Base-by-base conservation (phyloP, 1,139 yeast species). In the Pichia sp. region DNA sequence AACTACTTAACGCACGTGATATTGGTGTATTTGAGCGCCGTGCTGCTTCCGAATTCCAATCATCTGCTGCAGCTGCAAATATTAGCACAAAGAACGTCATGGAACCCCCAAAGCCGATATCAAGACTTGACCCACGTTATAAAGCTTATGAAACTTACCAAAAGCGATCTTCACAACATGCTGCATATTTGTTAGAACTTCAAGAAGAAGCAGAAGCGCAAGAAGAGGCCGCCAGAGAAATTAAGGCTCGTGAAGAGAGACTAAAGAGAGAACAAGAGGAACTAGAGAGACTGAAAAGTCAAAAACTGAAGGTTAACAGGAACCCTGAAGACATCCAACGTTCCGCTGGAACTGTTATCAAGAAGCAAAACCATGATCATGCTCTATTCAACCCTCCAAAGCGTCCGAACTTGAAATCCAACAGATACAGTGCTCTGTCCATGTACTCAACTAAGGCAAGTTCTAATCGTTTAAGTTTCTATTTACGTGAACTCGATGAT, bases 391-490 rank as follows among this genome's bases (percentile, higher is more conserved):
- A 11, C 4, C 35, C 35, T 18, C 34, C 38, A 10, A 40, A 26
- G 22, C 12, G 12, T 8, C 19, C 35, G 14, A 33, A 41, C 18
- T 29, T 78, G 74, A 29, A 69, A 28, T 38, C 69, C 37, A 80
- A 77, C 59, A 68, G 91, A 50, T 63, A 79, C 34, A 77, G 86
- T 16, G 82, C 80, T 10, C 58, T 81, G 35, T 77, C 87, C 1
- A 63, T 79, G 59, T 77, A 78, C 48, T 79, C 87, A 1, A 75
- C 87, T 3, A 77, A 70, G 44, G 75, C 69, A 38, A 77, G 86
- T 0, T 79, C 72, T 48, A 70, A 69, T 29, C 79, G 80, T 51
- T 64, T 80, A 53, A 74, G 71, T 38, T 67, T 76, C 9, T 69
- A 74, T 34, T 56, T 77, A 44, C 48, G 38, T 25, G 50, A 49